Evolutionary conservation across 2,329 filamentous ascomycete species (phyloP), one percentile per base, ranked within the genome.

Genomic region (Cladosporium sp.): DNA sequence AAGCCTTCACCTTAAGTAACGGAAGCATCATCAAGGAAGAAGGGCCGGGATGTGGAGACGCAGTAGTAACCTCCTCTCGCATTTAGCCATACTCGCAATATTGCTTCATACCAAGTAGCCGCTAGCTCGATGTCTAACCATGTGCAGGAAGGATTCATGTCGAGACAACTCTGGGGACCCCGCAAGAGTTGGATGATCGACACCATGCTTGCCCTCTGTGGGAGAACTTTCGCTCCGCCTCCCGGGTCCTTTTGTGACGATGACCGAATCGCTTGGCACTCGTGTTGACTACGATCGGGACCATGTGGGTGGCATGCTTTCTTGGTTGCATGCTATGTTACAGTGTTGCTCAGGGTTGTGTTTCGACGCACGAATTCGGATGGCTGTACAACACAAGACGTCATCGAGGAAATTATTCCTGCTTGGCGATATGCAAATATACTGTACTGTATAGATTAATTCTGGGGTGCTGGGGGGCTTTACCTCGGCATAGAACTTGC

Each of bases 21-120:
- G 10, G 6, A n/a, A 8, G 34, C 47, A 20, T 13, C n/a, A 3
- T 17, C 34, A n/a, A 50, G 25, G 37, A 17, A n/a, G 19, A n/a
- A 37, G 47, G 15, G 7, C 47, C 47, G 47, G 47, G 47, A 50
- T 36, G 47, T 50, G 47, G 47, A 37, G n/a, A 37, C 5, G 10
- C 13, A 2, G 19, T 20, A 8, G 19, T 20, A 35, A 12, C 25
- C 5, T 20, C 19, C 13, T 22, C 34, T 37, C 34, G 47, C 34
- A 50, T 50, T 50, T 50, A 50, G 19, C 47, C 47, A 50, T 50
- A 12, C 32, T 50, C n/a, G 34, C 25, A 19, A 28, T 35, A 32
- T 37, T 50, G 22, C 47, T 50, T 50, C 47, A 50, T 34, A 35
- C 47, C 47, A 50, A 37, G 47, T 50, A 12, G 28, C 47, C 45